Conservation (phyloP, 257 asterid genomes). For the Capsicum baccatum region DNA sequence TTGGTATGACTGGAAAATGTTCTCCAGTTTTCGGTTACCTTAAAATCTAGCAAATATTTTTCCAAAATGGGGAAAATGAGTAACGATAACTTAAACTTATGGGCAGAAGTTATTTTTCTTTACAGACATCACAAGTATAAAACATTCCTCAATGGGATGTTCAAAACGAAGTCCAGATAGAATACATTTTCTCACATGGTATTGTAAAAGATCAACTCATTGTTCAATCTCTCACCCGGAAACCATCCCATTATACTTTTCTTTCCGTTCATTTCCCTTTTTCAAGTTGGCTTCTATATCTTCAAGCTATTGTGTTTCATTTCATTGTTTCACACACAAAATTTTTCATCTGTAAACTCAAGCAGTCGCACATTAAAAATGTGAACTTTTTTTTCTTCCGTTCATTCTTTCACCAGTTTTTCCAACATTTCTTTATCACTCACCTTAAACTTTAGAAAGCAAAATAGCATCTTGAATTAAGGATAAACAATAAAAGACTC, state of each 20-base stretch:
- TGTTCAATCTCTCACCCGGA: neutral
- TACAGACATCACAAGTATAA: no score
- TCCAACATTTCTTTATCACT: neutral
- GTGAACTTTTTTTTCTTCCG: neutral
- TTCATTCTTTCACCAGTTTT: neutral
- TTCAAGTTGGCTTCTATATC: neutral
- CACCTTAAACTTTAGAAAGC: neutral
- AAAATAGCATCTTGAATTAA: conserved; percentile 8
- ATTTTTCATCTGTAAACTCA: no score
- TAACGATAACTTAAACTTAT: no score
- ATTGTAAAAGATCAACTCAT: neutral
- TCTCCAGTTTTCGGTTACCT: no score
- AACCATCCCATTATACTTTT: neutral
- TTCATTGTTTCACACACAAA: neutral
- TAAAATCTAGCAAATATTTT: no score
- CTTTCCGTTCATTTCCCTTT: neutral
- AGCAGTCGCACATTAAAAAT: neutral
- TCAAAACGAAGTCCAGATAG: no score
- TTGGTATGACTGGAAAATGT: no score
- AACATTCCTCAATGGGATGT: no score
- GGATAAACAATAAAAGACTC: neutral
- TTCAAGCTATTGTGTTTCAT: neutral
- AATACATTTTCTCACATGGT: neutral
- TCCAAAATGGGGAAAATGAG: no score
- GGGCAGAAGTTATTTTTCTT: no score